Evolutionary conservation across 495 filamentous ascomycete genomes (phyloP).

Genomic region (Podospora conica): DNA sequence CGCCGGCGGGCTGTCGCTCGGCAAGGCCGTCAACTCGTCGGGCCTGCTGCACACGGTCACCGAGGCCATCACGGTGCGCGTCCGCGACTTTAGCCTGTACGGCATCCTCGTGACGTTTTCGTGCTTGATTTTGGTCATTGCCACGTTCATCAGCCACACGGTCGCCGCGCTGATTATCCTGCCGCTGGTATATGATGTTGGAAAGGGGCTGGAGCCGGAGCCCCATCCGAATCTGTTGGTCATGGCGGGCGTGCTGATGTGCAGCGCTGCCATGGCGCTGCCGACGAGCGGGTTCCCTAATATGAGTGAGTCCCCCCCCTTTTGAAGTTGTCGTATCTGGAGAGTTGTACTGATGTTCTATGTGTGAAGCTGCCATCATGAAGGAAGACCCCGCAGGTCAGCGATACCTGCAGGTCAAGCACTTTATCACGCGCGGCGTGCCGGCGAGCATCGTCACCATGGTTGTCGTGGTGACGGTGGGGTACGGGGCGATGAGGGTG

Average conservation of each 20-base stretch:
- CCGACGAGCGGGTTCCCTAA: slow-evolving; percentile 97
- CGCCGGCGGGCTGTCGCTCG: slow-evolving; percentile 85
- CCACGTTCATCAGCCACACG: slow-evolving; percentile 97
- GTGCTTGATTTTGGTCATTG: slow-evolving; percentile 80
- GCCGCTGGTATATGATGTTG: slow-evolving; percentile 81
- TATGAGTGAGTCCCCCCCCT: slow-evolving; percentile 71
- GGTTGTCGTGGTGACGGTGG: slow-evolving; percentile 73
- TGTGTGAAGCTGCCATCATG: slow-evolving; percentile 88
- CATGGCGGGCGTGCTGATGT: slow-evolving; percentile 67
- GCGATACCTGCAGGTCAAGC: slow-evolving; percentile 83
- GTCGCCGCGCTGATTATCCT: slow-evolving; percentile 94
- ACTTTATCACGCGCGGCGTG: slow-evolving; percentile 88
- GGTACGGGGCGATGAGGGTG: slow-evolving; percentile 81
- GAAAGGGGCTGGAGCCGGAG: slow-evolving; percentile 65
- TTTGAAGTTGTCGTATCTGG: neutral
- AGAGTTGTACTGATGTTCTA: neutral
- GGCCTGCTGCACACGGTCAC: slow-evolving; percentile 91
- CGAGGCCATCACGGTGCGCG: slow-evolving; percentile 58
- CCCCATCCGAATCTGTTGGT: slow-evolving; percentile 93
- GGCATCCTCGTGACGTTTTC: slow-evolving; percentile 82
- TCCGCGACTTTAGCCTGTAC: slow-evolving; percentile 79
- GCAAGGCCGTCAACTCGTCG: slow-evolving; percentile 89
- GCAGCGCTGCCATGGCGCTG: slow-evolving; percentile 73
- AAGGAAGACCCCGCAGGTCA: slow-evolving; percentile 92
- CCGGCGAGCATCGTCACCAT: slow-evolving; percentile 78